Conservation (phyloP, 2,329 filamentous ascomycete genomes). For the Alternaria infectoria region DNA sequence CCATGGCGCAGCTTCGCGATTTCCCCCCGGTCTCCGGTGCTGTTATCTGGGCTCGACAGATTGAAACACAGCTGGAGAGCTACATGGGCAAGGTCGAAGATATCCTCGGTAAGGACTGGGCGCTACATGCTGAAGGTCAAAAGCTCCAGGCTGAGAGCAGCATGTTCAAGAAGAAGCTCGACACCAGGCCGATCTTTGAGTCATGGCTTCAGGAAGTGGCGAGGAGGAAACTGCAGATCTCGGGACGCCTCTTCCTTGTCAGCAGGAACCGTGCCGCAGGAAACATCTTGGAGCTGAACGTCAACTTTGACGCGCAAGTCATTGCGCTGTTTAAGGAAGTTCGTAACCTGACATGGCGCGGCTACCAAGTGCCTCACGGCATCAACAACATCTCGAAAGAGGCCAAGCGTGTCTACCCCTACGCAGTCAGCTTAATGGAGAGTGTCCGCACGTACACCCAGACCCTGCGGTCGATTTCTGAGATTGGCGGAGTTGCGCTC, state of each 20-base stretch:
- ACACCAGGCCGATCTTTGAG: constrained; percentile 91
- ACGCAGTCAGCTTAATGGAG: constrained; percentile 97
- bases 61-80: constrained; percentile 90
- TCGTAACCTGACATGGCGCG: constrained; percentile 92
- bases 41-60: constrained; percentile 97
- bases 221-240: constrained; percentile 86
- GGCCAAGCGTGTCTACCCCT: constrained; percentile 97
- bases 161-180: constrained; percentile 93
- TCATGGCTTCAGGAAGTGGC: constrained; percentile 93
- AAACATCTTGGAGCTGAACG: constrained; percentile 82
- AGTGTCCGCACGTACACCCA: constrained; percentile 93
- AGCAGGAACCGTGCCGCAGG: constrained; percentile 87
- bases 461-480: constrained; percentile 80
- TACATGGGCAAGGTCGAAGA: constrained; percentile 99
- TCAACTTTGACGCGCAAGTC: constrained; percentile 97
- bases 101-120: constrained; percentile 93
- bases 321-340: constrained; percentile 99
- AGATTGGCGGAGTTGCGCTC: constrained; percentile 86
- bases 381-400: constrained; percentile 97
- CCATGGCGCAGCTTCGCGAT: constrained; percentile 97
- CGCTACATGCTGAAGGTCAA: constrained; percentile 90
- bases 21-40: constrained; percentile 94
- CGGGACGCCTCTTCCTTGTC: constrained; percentile 90
- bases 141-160: constrained; percentile 91
- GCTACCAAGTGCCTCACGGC: constrained; percentile 90